Base-by-base conservation (phyloP, 169 alveolate genomes). In the Plasmodium berghei region DNA sequence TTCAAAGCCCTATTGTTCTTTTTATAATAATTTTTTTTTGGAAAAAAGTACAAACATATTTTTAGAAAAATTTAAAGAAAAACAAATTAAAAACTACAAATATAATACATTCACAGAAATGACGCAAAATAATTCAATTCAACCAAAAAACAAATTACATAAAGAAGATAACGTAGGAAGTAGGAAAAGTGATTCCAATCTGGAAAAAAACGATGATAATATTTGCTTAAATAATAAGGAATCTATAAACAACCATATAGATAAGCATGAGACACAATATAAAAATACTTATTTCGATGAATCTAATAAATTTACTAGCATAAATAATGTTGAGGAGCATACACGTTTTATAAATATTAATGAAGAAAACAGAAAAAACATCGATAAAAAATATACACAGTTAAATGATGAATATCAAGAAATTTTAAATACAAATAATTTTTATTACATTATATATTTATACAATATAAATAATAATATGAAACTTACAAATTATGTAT, bases 401-500 rank as follows among this genome's bases (percentile, higher is more conserved):
- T 34, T 48, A 42, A 61, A 61, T 12, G 16, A n/a, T 14, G 18
- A 22, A 1, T 86, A 86, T 86, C 87, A 86, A 71, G 87, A 69
- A 59, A 69, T 86, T 46, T 20, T 86, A 40, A 72, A 63, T 22
- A 59, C 59, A 86, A 58, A 86, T 59, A 72, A 86, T 59, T 86
- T 86, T 64, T 72, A 86, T 40, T 86, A 86, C 72, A 34, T 86
- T 1, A 71, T 86, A 86, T 86, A 86, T 54, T 63, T 86, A 40
- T 86, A 86, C 42, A 52, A 72, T 66, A 48, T 86, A 70, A 70
- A 86, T 46, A 49, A 71, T 61, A 55, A 34, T 10, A 54, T 86
- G 45, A 61, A 59, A 22, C 70, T 86, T 71, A 86, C 77, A n/a
- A 86, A 71, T 55, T 86, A 86, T 72, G 59, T 72, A 5, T 46